Base-by-base conservation (phyloP, 257 asterid genomes). In the Nicotiana benthamiana region DNA sequence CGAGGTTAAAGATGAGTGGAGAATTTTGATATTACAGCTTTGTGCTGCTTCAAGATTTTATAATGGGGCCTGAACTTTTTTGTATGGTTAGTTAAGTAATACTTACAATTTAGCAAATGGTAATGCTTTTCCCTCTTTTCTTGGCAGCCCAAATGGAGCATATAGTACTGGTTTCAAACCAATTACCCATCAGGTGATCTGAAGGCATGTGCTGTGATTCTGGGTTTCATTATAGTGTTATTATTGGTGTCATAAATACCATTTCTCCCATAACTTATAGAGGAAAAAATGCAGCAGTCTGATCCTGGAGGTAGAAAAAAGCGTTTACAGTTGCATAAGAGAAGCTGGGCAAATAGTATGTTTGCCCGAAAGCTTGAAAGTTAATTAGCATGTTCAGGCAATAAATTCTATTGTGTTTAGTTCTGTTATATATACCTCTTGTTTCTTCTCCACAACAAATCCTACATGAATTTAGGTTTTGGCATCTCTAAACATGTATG, bases 121-220 rank as follows among this genome's bases (percentile, higher is more conserved):
- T 74, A 26, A 74, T 15, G 26, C 4, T 52, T 75, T 84, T 59
- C 75, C 20, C n/a, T 65, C 24, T 75, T 83, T n/a, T 66, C 61
- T 79, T 85, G 59, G 88, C 97, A 95, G 99, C 86, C 99, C 99
- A 43, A 87, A 93, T 82, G 98, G 99, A 86, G 99, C 99, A 79
- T 95, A 95, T 86, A 95, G 97, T 84, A 91, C 97, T 40, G 99
- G 99, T 82, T 95, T 95, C 90, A 91, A 89, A 80, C 99, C 99
- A 86, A 95, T 95, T 83, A 93, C 99, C 76, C 99, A 95, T 87
- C 99, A 95, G 99, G 99, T 95, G 92, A 93, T 83, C 79, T 82
- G 83, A 88, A 88, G 91, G 91, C 88, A 86, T 83, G 87, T 82
- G 64, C 83, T 81, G 22, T 65, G 22, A 68, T 81, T 84, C 43